Base-by-base conservation (phyloP, 2,329 filamentous ascomycete species). In the Ilyonectria robusta region DNA sequence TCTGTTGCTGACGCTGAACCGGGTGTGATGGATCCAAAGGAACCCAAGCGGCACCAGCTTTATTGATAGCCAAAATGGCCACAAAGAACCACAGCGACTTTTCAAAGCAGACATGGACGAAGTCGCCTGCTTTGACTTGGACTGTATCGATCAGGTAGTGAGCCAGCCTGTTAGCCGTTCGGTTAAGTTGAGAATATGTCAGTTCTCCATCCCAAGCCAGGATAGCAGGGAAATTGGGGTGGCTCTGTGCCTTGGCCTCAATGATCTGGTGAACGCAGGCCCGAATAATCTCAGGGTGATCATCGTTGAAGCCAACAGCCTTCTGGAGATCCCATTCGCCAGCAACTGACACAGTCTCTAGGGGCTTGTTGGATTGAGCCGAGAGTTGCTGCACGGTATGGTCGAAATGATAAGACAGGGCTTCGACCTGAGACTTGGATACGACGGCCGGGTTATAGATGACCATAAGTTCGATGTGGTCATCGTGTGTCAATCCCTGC, bases 151-250 rank as follows among this genome's bases (percentile, higher is more conserved):
- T n/a, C 4, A 75, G 58, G 13, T 63, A 33, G 13, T 17, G 10
- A 2, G 66, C 65, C 6, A 75, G 23, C 2, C 13, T 17, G 6
- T 23, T 61, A 0, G 73, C 26, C 4, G 63, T 19, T 1, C 13
- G 19, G 15, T 69, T 57, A 3, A 75, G 60, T 11, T 72, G 46
- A 0, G 15, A 21, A 26, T 74, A 79, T 0, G 75, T 76, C 2
- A 76, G 50, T 0, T 72, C n/a, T 2, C 72, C 73, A 48, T 79
- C 76, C 75, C 77, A 79, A 0, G 77, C 69, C n/a, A 23, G 58
- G 1, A 78, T 50, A 1, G 76, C 77, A 47, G 64, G 4, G 46
- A 55, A 9, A 59, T 44, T 1, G 67, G 71, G n/a, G 68, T 58
- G 4, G 40, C 21, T 3, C 15, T 23, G 10, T 31, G 59, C 71